Evolutionary conservation across 1,139 yeast species (phyloP).

Genomic region (Lodderomyces orthopsilosis): DNA sequence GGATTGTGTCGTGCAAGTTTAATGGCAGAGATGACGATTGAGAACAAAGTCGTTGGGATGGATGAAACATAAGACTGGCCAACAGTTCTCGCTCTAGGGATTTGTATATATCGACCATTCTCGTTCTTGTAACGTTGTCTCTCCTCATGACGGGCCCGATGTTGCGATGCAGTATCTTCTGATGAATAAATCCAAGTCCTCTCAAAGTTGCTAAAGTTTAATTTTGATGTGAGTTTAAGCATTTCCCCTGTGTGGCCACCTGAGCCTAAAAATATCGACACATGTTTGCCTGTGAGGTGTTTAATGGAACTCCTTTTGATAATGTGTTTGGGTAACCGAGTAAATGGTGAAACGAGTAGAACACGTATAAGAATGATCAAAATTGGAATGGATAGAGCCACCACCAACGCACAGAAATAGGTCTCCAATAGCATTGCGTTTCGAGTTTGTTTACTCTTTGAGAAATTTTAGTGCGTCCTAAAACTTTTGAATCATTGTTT

Average conservation of each 20-base stretch:
- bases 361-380: constrained; percentile 4
- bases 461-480: background rate
- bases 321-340: constrained; percentile 10
- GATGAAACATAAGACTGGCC: constrained; percentile 62
- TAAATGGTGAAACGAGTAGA: constrained; percentile 29
- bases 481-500: too few relatives aligned
- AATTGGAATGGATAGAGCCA: constrained; percentile 3
- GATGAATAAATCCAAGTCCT: constrained; percentile 50
- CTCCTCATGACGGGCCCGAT: constrained; percentile 42
- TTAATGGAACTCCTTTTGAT: constrained; percentile 4
- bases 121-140: background rate
- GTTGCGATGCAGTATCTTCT: constrained; percentile 59
- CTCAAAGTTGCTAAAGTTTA: constrained; percentile 23
- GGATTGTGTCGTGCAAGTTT: constrained; percentile 35
- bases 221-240: constrained; percentile 58
- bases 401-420: constrained; percentile 4
- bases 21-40: constrained; percentile 29
- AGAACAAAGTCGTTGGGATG: constrained; percentile 47
- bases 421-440: constrained; percentile 5
- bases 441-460: background rate
- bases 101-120: constrained; percentile 26
- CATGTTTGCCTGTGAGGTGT: constrained; percentile 19
- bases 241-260: constrained; percentile 98
- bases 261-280: constrained; percentile 68
- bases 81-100: constrained; percentile 77